A percentile compares a stretch with the other conserved stretches of the same genome.
Evolutionary conservation across 2,329 filamentous ascomycete genomes (phyloP).

Genomic region (Ophioceras dolichostomum): DNA sequence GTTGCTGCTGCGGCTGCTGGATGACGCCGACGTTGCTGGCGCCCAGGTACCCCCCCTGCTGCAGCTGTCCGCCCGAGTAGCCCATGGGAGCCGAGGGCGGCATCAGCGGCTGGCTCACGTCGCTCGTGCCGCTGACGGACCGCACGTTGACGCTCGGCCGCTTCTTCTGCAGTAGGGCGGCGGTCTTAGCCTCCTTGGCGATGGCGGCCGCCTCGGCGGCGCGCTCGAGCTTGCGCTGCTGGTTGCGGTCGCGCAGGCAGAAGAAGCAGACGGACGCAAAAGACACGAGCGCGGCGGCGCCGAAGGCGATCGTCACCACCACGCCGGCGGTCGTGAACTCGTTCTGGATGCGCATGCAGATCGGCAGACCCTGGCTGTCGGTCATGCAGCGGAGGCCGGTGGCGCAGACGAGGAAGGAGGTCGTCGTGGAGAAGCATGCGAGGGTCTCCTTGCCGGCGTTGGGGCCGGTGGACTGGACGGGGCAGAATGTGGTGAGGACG

Average conservation of each 20-base stretch:
- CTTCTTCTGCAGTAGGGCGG: conserved; percentile 21
- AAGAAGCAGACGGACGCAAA: conserved; percentile 31
- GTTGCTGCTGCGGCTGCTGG: conserved; percentile 9
- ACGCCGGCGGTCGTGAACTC: conserved; percentile 29
- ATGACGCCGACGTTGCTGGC: conserved; percentile 6
- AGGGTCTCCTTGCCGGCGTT: conserved; percentile 18
- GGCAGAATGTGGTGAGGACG: conserved; percentile 24
- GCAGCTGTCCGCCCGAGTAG: conserved; percentile 2
- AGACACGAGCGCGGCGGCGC: conserved; percentile 22
- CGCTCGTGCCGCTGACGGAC: conserved; percentile 3
- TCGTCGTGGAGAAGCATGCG: conserved; percentile 25
- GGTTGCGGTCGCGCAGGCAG: conserved; percentile 36
- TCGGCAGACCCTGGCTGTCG: conserved; percentile 21
- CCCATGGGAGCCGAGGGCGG: conserved; percentile 1
- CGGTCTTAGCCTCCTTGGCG: conserved; percentile 27
- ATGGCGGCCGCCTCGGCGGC: conserved; percentile 35
- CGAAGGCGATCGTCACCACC: conserved; percentile 35
- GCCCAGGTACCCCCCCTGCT: background rate
- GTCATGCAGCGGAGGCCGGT: conserved; percentile 31
- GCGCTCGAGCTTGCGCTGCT: conserved; percentile 28
- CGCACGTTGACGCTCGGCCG: conserved; percentile 19
- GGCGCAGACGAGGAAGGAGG: conserved; percentile 25
- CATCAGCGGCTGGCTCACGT: conserved; percentile 15
- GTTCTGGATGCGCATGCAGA: conserved; percentile 30
- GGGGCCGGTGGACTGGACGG: conserved; percentile 22